Percentiles rank a stretch among this genome's conserved stretches.
Conservation (phyloP, 2,329 filamentous ascomycete genomes). For the Colletotrichum spinosum region DNA sequence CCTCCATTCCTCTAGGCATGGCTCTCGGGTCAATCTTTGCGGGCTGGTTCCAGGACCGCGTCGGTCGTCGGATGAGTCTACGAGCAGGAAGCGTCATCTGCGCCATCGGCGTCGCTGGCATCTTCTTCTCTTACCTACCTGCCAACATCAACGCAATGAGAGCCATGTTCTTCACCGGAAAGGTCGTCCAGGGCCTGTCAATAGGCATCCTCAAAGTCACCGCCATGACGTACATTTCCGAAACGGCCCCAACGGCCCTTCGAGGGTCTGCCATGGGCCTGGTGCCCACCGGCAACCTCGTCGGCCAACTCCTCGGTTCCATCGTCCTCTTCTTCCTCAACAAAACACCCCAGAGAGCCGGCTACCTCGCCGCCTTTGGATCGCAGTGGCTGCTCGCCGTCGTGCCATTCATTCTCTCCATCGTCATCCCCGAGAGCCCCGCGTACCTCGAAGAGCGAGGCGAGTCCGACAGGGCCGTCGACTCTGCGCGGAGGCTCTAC, state of each 20-base stretch:
- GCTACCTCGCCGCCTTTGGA: conserved; percentile 42
- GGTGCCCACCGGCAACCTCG: conserved; percentile 42
- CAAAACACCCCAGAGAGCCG: conserved; percentile 32
- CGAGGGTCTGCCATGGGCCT: conserved; percentile 45
- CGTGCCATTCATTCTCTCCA: conserved; percentile 40
- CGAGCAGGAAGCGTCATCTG: conserved; percentile 43
- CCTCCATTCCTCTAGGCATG: conserved; percentile 40
- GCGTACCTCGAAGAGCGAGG: conserved; percentile 40
- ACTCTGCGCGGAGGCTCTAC: conserved; percentile 39
- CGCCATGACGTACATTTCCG: conserved; percentile 53
- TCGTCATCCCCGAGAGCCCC: conserved; percentile 44
- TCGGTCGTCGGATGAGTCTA: conserved; percentile 43
- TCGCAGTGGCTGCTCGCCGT: conserved; percentile 42
- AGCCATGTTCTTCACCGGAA: conserved; percentile 42
- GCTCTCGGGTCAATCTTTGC: conserved; percentile 42
- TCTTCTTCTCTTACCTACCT: conserved; percentile 44
- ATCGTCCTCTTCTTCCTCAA: conserved; percentile 42
- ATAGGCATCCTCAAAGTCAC: conserved; percentile 43
- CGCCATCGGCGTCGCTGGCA: conserved; percentile 39
- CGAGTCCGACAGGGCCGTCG: conserved; percentile 36
- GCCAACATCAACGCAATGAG: conserved; percentile 35
- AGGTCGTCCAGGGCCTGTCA: conserved; percentile 43
- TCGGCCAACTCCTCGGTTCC: conserved; percentile 43
- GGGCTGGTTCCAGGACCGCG: conserved; percentile 44
- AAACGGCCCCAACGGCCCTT: conserved; percentile 43